These are phyloP conservation scores for Starmerella potacharoeniae DNA, from an alignment of 805 yeast genomes.

Conservation along the genomic window DNA sequence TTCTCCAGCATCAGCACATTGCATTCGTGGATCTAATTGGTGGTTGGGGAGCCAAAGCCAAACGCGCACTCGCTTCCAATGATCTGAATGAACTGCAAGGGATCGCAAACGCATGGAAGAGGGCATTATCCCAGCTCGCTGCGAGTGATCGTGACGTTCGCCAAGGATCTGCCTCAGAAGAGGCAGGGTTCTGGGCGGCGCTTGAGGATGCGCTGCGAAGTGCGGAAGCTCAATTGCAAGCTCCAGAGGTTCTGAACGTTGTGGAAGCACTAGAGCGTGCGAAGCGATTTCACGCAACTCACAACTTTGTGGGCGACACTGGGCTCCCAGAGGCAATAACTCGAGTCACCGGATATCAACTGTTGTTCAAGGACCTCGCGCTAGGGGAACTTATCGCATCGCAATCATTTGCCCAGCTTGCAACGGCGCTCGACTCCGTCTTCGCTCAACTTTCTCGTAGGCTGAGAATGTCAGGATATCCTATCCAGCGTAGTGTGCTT, in stretches of 20 bases:
- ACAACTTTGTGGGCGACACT: constrained; percentile 60
- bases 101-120: constrained; percentile 64
- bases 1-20: constrained; percentile 10
- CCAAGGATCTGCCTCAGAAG: constrained; percentile 54
- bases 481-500: constrained; percentile 25
- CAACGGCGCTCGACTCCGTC: constrained; percentile 36
- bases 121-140: constrained; percentile 47
- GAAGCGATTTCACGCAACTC: constrained; percentile 69
- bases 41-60: constrained; percentile 1
- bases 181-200: constrained; percentile 66
- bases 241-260: constrained; percentile 44
- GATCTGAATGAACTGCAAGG: constrained; percentile 60
- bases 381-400: constrained; percentile 45
- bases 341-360: constrained; percentile 40
- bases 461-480: constrained; percentile 49
- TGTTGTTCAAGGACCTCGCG: constrained; percentile 60
- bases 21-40: constrained; percentile 12
- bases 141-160: constrained; percentile 40
- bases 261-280: constrained; percentile 52
- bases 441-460: constrained; percentile 51
- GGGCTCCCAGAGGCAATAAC: constrained; percentile 48
- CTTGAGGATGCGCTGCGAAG: constrained; percentile 49
- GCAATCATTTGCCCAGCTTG: constrained; percentile 35
- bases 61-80: neutral
- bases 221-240: constrained; percentile 46